These are phyloP conservation scores for Hortaea werneckii DNA, from an alignment of 2,329 filamentous ascomycete species.

Conservation along the genomic window DNA sequence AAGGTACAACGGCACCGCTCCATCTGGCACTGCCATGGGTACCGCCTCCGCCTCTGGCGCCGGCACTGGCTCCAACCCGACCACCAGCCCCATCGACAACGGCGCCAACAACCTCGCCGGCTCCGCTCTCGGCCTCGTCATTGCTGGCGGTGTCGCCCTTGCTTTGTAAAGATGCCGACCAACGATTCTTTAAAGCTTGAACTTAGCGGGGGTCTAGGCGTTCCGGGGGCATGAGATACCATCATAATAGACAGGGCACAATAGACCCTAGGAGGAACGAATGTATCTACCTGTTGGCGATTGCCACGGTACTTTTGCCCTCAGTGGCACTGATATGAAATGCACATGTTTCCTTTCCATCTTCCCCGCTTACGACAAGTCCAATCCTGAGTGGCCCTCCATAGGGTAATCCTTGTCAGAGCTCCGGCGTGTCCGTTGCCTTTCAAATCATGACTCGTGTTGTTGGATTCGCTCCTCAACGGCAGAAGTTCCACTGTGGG, in stretches of 20 bases:
- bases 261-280: background rate
- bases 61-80: background rate
- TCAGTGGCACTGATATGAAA: background rate
- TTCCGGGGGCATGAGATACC: no score
- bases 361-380: no score
- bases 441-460: no score
- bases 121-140: background rate
- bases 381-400: no score
- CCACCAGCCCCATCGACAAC: background rate
- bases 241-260: no score
- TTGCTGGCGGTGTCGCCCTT: background rate
- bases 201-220: background rate
- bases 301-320: background rate
- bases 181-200: background rate
- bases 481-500: no score
- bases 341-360: background rate
- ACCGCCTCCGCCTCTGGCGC: background rate
- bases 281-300: background rate
- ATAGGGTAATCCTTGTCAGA: no score
- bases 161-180: background rate
- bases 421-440: no score
- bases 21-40: background rate
- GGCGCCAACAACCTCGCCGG: background rate
- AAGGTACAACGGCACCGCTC: background rate
- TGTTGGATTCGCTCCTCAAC: no score